phyloP scores from a whole-genome alignment of 2,329 filamentous ascomycete genomes.

The Clonostachys rosea region DNA sequence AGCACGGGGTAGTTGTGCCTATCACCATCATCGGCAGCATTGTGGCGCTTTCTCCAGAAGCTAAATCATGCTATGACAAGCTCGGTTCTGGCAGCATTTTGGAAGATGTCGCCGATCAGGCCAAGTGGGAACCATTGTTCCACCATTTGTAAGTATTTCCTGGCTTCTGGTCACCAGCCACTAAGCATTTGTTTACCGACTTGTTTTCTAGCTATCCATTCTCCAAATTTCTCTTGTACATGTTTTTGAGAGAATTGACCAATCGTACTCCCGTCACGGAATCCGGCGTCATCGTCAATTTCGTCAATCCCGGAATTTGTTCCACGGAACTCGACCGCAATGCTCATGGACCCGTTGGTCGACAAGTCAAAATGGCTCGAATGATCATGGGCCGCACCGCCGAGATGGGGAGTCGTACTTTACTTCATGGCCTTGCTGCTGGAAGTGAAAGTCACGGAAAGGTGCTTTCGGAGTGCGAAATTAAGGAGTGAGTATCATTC shows the following conservation, averaged over 20 bases:
- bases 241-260: conserved; percentile 24
- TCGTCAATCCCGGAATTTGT: conserved; percentile 33
- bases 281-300: conserved; percentile 28
- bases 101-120: neutral
- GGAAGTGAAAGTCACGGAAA: conserved; percentile 38
- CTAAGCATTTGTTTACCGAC: too few relatives aligned
- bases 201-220: conserved; percentile 12
- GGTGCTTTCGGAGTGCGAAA: conserved; percentile 31
- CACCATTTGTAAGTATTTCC: too few relatives aligned
- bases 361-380: neutral
- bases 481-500: conserved; percentile 13
- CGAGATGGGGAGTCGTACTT: conserved; percentile 41
- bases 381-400: conserved; percentile 6
- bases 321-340: conserved; percentile 13
- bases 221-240: conserved; percentile 22
- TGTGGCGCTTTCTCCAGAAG: neutral
- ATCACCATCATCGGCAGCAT: neutral
- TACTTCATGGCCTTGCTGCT: conserved; percentile 25
- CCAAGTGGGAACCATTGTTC: too few relatives aligned
- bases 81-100: neutral
- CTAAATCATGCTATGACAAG: neutral
- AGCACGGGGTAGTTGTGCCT: neutral
- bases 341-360: neutral
- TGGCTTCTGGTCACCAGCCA: too few relatives aligned
- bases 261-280: conserved; percentile 16